Base-by-base conservation (phyloP, 2,329 filamentous ascomycete genomes). In the Corniculantispora saksenae region DNA sequence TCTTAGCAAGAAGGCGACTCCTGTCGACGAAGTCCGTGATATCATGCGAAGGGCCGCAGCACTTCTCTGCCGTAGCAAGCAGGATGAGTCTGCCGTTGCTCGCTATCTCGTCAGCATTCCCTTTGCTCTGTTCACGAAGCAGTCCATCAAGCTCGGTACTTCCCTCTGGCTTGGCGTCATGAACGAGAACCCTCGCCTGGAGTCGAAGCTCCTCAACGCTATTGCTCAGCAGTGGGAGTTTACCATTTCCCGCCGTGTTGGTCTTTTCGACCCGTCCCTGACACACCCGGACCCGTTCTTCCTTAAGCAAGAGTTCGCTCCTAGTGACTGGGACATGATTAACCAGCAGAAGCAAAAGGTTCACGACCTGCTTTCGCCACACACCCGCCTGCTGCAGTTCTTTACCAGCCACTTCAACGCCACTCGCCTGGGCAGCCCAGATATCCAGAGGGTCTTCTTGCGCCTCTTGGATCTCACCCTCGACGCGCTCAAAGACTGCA, bases 81-180 rank as follows among this genome's bases (percentile, higher is more conserved):
- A 86, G 53, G 90, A 93, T 67, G 90, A 94, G 73, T 90, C 90
- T 64, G 87, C 91, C 1, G 89, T 97, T 64, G 88, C 93, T 15
- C 91, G 94, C 72, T 91, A 96, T 72, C 84, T 99, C 19, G 94
- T 99, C 67, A 90, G 88, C 70, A 95, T 99, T 67, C 96, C 95
- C 0, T 99, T 99, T 77, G 86, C 88, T 48, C 87, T 97, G 55
- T 98, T 99, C 75, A 96, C 91, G 6, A 97, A 97, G 75, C 91
- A 97, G 72, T 95, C 94, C 2, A 95, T 99, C 75, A 97, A 97
- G 74, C 87, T 98, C 59, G 96, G 95, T 7, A 91, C 97, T 43
- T 97, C 95, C 4, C 82, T 99, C 8, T 99, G 95, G 95, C 88
- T 97, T 67, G 95, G 95, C 29, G 92, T 98, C 17, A 96, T 98